phyloP scores from a whole-genome alignment of 768 basidiomycete species.

The Lactifluus rugatus region DNA sequence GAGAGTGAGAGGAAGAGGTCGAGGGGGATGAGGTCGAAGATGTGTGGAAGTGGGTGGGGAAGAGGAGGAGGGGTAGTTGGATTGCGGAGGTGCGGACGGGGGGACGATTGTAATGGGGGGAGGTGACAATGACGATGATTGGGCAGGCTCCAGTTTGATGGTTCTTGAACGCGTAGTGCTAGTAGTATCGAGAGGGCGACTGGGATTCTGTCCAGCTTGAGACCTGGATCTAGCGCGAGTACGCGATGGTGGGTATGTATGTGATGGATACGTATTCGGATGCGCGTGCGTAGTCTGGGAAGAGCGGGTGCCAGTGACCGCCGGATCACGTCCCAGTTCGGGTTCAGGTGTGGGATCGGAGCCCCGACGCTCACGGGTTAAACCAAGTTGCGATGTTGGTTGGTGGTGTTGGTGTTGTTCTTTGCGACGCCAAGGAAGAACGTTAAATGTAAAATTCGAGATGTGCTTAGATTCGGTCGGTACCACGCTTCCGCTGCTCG shows the following conservation, averaged over 20 bases:
- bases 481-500: background rate
- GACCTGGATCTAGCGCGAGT: background rate
- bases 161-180: background rate
- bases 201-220: background rate
- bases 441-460: background rate
- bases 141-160: background rate
- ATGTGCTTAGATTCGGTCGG: background rate
- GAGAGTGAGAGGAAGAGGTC: constrained; percentile 6
- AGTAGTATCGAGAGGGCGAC: background rate
- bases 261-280: background rate
- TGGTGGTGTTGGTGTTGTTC: background rate
- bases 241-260: constrained; percentile 5
- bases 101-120: background rate
- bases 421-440: constrained; percentile 4
- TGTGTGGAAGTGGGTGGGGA: background rate
- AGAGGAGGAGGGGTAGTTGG: background rate
- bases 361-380: background rate
- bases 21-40: background rate
- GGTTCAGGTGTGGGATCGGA: constrained; percentile 2
- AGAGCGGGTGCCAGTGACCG: background rate
- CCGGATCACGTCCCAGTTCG: background rate
- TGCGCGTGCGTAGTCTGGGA: background rate
- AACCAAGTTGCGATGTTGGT: background rate
- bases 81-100: background rate
- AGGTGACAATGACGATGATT: no score